Evolutionary conservation across 768 basidiomycete genomes (phyloP).

Genomic region (Vararia minispora): DNA sequence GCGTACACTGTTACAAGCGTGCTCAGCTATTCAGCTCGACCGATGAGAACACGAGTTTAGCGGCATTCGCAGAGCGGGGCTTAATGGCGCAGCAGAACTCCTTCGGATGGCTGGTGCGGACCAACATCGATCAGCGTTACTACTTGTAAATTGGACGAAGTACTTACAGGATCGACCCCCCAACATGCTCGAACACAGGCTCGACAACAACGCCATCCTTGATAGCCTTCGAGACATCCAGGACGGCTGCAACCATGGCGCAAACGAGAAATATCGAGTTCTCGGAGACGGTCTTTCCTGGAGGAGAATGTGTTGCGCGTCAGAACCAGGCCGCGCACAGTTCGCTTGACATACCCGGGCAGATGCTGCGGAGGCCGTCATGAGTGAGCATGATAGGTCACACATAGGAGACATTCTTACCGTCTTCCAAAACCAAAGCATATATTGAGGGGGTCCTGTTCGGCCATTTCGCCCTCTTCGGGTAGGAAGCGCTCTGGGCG

Average conservation of each 20-base stretch:
- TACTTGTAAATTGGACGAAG: neutral
- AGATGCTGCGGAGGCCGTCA: no score
- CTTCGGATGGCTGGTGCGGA: constrained; percentile 4
- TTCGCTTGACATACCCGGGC: no score
- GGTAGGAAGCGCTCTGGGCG: neutral
- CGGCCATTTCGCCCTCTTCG: neutral
- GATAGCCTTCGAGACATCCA: constrained; percentile 5
- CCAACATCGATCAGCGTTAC: neutral
- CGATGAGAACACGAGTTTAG: neutral
- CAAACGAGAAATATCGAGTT: no score
- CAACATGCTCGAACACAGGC: neutral
- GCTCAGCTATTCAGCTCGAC: no score
- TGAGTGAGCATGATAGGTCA: no score
- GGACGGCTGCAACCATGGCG: constrained; percentile 3
- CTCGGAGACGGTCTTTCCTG: no score
- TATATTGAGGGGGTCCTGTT: no score
- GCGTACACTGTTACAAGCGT: no score
- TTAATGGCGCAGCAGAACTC: constrained; percentile 4
- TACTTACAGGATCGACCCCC: constrained; percentile 1
- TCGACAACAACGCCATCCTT: constrained; percentile 5
- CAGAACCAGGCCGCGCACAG: no score
- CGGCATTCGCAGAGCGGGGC: neutral
- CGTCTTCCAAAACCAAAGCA: constrained; percentile 2
- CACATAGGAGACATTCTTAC: no score
- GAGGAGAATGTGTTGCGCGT: no score